A percentile compares a stretch with the other conserved stretches of the same genome.
Conservation (phyloP, 495 filamentous ascomycete genomes). For the Neurospora hispaniola region DNA sequence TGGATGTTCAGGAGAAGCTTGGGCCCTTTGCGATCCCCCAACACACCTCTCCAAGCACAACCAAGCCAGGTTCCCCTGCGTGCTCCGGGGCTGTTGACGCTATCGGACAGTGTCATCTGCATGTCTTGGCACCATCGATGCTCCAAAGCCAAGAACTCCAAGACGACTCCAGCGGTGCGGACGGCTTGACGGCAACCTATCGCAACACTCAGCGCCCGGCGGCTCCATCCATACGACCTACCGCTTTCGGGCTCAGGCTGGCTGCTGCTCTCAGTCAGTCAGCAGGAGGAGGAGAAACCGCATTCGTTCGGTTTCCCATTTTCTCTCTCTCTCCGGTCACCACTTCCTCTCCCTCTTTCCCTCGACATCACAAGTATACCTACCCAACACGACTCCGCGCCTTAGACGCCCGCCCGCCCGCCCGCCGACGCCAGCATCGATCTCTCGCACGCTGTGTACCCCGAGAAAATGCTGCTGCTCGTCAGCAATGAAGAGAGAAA, state of each 20-base stretch:
- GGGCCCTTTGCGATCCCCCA: background rate
- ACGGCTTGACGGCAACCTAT: background rate
- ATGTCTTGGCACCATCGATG: background rate
- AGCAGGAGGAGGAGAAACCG: too few relatives aligned
- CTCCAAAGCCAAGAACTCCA: background rate
- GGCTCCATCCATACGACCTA: background rate
- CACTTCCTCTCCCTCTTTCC: background rate
- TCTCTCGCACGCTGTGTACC: background rate
- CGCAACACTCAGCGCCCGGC: background rate
- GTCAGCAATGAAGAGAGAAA: background rate
- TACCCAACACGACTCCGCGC: background rate
- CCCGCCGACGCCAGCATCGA: background rate
- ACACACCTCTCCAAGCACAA: background rate
- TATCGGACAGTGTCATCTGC: background rate
- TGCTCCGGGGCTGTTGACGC: background rate
- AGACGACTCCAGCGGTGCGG: background rate
- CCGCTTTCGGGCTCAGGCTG: background rate
- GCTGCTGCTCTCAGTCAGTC: too few relatives aligned
- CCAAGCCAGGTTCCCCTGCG: background rate
- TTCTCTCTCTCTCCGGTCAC: background rate
- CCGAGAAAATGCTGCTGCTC: constrained; percentile 1
- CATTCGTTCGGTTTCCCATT: background rate
- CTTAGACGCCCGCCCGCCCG: background rate
- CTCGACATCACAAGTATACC: background rate
- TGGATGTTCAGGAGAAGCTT: background rate